Evolutionary conservation across 352 stramenopile species (phyloP), one percentile per base, ranked within the genome.

Genomic region (Globisporangium nodosum): DNA sequence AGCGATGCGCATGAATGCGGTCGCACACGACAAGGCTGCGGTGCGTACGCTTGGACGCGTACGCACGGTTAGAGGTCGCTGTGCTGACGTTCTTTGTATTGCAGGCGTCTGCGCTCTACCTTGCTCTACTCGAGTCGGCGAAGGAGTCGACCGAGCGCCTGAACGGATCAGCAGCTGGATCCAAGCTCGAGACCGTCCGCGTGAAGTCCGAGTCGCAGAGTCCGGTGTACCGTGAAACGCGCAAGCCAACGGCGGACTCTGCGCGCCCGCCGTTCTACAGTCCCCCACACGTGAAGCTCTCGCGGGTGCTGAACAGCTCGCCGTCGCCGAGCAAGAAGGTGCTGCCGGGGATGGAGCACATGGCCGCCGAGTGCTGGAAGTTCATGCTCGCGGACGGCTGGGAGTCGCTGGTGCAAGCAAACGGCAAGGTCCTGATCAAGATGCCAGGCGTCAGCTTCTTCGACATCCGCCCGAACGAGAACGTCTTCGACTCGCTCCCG

Each of bases 401-500:
- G 83, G 69, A 83, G 49, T 80, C 69, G 7, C 78, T 92, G 58
- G 73, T 54, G 18, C 78, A 87, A 51, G 65, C 57, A 7, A 57
- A 86, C 51, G 78, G 81, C 12, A 49, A 71, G 21, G 60, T 80
- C 48, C 54, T 88, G n/a, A 91, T 86, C 70, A 84, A 76, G 35
- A 88, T 86, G 69, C 83, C 85, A 1, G 77, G 69, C 42, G 73
- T 76, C 2, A 72, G 64, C 52, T 94, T 92, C 59, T 80, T 85
- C 30, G 71, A 88, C 35, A 81, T 92, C 39, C 59, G 70, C 3
- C 83, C 84, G 7, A 87, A 90, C 50, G 71, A 85, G 49, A 92
- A 80, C 31, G 71, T 94, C n/a, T 91, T 93, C 24, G 77, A 91
- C 52, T 73, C 72, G n/a, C 64, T 90, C 12, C 71, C 74, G 43